Evolutionary conservation across 2,329 filamentous ascomycete genomes (phyloP).

Genomic region (Aspergillus sp.): DNA sequence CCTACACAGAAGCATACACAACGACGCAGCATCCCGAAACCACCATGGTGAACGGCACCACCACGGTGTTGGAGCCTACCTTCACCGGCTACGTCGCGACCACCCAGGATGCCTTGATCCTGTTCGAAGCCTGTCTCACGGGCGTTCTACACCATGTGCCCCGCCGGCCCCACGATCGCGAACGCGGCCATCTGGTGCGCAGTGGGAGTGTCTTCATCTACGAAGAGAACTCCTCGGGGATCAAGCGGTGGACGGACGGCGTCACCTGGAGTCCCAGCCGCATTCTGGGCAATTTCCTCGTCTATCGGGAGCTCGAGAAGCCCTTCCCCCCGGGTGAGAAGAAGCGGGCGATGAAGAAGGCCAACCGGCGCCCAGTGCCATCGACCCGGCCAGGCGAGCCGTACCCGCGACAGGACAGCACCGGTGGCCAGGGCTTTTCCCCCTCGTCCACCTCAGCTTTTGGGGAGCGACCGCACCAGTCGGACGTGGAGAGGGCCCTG

Average conservation of each 20-base stretch:
- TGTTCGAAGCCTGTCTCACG: slow-evolving; percentile 75
- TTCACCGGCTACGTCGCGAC: slow-evolving; percentile 67
- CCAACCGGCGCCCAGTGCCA: slow-evolving; percentile 47
- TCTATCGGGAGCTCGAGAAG: slow-evolving; percentile 79
- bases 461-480: slow-evolving; percentile 39
- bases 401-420: slow-evolving; percentile 46
- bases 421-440: slow-evolving; percentile 36
- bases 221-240: slow-evolving; percentile 84
- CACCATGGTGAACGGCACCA: slow-evolving; percentile 44
- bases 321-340: slow-evolving; percentile 80
- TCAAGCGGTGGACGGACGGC: slow-evolving; percentile 93
- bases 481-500: slow-evolving; percentile 56
- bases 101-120: slow-evolving; percentile 72
- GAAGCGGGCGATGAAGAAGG: slow-evolving; percentile 76
- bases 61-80: slow-evolving; percentile 59
- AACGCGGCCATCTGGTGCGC: slow-evolving; percentile 72
- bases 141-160: slow-evolving; percentile 73
- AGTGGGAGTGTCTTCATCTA: slow-evolving; percentile 90
- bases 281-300: slow-evolving; percentile 79
- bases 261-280: slow-evolving; percentile 87
- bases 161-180: slow-evolving; percentile 81
- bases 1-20: slow-evolving; percentile 3
- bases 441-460: slow-evolving; percentile 38
- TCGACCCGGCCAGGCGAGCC: slow-evolving; percentile 52
- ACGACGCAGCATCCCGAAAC: neutral